Percentiles rank a stretch among this genome's conserved stretches.
phyloP scores from a whole-genome alignment of 2,329 filamentous ascomycete genomes.

The Rhynchosporium secalis region DNA sequence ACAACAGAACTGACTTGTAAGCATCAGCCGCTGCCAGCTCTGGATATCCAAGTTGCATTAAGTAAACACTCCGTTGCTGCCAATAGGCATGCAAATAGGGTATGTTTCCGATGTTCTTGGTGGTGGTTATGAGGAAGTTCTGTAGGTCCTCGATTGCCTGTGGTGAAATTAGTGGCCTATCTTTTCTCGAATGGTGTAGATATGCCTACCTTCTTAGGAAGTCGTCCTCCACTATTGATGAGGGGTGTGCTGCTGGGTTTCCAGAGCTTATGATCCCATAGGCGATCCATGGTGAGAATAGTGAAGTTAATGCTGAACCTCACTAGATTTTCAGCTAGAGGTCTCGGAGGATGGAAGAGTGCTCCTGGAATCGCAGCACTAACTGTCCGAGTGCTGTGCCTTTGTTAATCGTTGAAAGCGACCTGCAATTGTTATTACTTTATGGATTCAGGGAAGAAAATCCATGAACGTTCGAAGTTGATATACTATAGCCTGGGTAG shows the following conservation, averaged over 20 bases:
- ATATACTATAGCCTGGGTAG: too few species aligned
- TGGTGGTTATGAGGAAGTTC: background rate
- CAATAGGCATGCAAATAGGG: slow-evolving; percentile 12
- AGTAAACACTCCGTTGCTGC: slow-evolving; percentile 6
- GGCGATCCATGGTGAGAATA: background rate
- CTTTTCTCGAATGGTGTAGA: background rate
- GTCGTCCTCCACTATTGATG: background rate
- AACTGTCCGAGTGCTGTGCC: too few species aligned
- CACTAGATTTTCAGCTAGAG: too few species aligned
- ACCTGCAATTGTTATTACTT: too few species aligned
- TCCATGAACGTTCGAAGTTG: too few species aligned
- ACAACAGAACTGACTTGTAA: slow-evolving; percentile 20
- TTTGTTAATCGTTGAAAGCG: too few species aligned
- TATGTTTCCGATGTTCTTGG: background rate
- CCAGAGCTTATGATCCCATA: background rate
- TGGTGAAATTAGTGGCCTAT: background rate
- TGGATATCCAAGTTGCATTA: slow-evolving; percentile 16
- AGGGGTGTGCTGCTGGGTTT: background rate
- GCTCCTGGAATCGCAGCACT: too few species aligned
- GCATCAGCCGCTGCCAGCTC: slow-evolving; percentile 23
- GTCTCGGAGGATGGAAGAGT: too few species aligned
- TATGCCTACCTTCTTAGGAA: background rate
- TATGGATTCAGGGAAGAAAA: too few species aligned
- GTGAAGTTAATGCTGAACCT: too few species aligned
- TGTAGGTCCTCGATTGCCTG: slow-evolving; percentile 1